These are phyloP conservation scores for Barnettozyma hawaiiensis DNA, from an alignment of 1,139 yeast genomes.

Conservation along the genomic window DNA sequence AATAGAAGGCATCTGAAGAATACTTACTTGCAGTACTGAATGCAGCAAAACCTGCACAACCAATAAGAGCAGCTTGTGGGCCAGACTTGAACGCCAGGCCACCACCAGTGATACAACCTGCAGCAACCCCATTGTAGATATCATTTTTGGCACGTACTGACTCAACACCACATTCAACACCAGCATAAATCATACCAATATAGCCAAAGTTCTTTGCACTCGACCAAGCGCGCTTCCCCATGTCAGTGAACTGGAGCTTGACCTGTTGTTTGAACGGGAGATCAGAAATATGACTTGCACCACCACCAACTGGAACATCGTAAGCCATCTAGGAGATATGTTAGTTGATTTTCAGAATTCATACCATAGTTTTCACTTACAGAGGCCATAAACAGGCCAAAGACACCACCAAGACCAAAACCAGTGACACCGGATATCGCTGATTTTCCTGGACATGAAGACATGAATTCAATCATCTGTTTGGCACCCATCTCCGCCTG, in stretches of 20 bases:
- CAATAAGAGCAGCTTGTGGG: conserved; percentile 85
- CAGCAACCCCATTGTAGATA: conserved; percentile 83
- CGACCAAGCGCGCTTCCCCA: conserved; percentile 81
- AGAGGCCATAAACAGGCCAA: conserved; percentile 95
- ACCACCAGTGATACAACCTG: conserved; percentile 97
- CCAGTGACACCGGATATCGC: conserved; percentile 92
- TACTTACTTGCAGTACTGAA: conserved; percentile 72
- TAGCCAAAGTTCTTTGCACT: conserved; percentile 94
- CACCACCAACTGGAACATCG: conserved; percentile 70
- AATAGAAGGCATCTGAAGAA: neutral
- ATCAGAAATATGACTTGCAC: conserved; percentile 58
- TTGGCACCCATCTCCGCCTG: conserved; percentile 92
- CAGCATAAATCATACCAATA: conserved; percentile 89
- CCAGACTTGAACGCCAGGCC: conserved; percentile 91
- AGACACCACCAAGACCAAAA: conserved; percentile 91
- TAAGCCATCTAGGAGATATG: conserved; percentile 46
- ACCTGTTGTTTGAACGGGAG: conserved; percentile 90
- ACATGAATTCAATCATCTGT: conserved; percentile 77
- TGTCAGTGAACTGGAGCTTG: conserved; percentile 84
- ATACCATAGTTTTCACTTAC: conserved; percentile 29
- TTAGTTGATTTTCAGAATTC: neutral
- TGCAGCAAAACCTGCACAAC: conserved; percentile 98
- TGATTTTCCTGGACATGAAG: conserved; percentile 93
- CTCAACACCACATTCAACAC: conserved; percentile 91
- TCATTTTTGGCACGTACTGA: conserved; percentile 83